These are phyloP conservation scores for Starmerella powellii DNA, from an alignment of 805 yeast species.

Conservation along the genomic window DNA sequence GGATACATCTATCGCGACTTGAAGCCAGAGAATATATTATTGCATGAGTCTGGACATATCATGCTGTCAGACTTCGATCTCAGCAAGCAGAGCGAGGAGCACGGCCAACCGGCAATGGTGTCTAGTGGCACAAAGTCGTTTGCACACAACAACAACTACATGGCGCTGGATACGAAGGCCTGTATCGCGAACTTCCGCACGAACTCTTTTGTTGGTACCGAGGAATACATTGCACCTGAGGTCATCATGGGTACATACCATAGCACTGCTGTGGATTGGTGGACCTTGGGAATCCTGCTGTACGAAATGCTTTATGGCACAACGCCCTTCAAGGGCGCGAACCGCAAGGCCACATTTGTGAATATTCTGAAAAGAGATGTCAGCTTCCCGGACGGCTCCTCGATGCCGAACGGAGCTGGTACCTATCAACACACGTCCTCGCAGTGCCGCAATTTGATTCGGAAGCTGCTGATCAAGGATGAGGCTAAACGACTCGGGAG, in stretches of 20 bases:
- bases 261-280: slow-evolving; percentile 97
- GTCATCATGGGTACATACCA: slow-evolving; percentile 96
- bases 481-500: slow-evolving; percentile 84
- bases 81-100: slow-evolving; percentile 72
- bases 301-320: slow-evolving; percentile 93
- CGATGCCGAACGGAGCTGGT: slow-evolving; percentile 25
- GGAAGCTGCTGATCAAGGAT: slow-evolving; percentile 74
- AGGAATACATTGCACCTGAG: slow-evolving; percentile 97
- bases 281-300: slow-evolving; percentile 90
- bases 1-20: slow-evolving; percentile 94
- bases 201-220: slow-evolving; percentile 97
- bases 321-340: slow-evolving; percentile 91
- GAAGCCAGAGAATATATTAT: slow-evolving; percentile 87
- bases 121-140: slow-evolving; percentile 26
- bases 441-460: slow-evolving; percentile 64
- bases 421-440: slow-evolving; percentile 48
- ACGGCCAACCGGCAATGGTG: slow-evolving; percentile 63
- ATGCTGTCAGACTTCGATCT: slow-evolving; percentile 95
- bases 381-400: slow-evolving; percentile 47
- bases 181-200: slow-evolving; percentile 95
- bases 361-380: slow-evolving; percentile 78
- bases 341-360: slow-evolving; percentile 78
- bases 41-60: slow-evolving; percentile 95
- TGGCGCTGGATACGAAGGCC: slow-evolving; percentile 80
- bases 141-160: slow-evolving; percentile 30